Conservation (phyloP, 352 stramenopile genomes). For the Phytophthora cactorum region DNA sequence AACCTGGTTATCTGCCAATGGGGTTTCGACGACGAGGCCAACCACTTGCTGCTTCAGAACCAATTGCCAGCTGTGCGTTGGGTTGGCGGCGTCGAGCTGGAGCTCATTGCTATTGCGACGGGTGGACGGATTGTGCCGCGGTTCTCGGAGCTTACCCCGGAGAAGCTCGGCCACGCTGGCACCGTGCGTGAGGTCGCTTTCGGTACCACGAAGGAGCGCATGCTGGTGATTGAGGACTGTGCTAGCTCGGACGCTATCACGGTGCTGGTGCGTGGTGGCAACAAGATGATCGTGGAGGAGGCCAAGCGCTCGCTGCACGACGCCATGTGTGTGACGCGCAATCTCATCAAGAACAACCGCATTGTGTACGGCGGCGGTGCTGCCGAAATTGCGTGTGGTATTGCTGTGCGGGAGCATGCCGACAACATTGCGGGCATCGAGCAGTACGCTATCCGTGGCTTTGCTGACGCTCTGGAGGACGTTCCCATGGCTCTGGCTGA, state of each 20-base stretch:
- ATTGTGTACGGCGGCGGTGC: constrained; percentile 99
- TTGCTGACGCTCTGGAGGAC: constrained; percentile 99
- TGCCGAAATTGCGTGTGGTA: constrained; percentile 97
- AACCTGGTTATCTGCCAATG: constrained; percentile 99
- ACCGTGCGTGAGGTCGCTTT: constrained; percentile 97
- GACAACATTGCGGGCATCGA: constrained; percentile 86
- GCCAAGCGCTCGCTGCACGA: constrained; percentile 99
- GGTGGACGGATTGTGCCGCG: constrained; percentile 98
- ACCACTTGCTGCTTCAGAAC: constrained; percentile 99
- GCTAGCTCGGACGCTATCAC: constrained; percentile 98
- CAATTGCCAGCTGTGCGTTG: constrained; percentile 97
- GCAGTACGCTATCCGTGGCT: constrained; percentile 98
- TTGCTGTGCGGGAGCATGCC: constrained; percentile 93
- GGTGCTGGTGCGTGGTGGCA: constrained; percentile 98
- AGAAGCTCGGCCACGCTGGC: constrained; percentile 97
- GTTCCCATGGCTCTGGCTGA: constrained; percentile 99
- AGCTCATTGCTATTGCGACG: constrained; percentile 99
- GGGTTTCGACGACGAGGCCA: constrained; percentile 99
- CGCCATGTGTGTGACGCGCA: constrained; percentile 99
- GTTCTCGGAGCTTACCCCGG: constrained; percentile 96
- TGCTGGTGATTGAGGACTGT: constrained; percentile 99
- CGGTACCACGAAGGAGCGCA: constrained; percentile 97
- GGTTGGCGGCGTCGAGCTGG: constrained; percentile 99
- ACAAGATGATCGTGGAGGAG: constrained; percentile 99
- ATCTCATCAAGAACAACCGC: constrained; percentile 99